Conservation (phyloP, 1,284 basidiomycete genomes). For the Cerioporus squamosus region DNA sequence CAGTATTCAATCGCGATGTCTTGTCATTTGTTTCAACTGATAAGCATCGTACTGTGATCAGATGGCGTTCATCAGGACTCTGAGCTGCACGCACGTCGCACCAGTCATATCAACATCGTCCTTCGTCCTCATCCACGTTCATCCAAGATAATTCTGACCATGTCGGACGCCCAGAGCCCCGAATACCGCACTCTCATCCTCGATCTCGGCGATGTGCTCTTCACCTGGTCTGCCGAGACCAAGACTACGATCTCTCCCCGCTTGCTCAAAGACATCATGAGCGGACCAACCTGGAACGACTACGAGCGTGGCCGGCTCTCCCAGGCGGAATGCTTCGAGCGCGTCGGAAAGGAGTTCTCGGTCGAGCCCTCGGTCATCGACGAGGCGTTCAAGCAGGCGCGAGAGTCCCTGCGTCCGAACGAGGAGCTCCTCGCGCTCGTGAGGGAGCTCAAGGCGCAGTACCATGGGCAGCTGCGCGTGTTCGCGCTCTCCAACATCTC, state of each 20-base stretch:
- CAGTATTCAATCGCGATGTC: too few relatives aligned
- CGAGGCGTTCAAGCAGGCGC: slow-evolving; percentile 48
- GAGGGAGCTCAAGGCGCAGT: slow-evolving; percentile 46
- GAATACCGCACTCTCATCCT: slow-evolving; percentile 44
- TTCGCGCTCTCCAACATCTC: slow-evolving; percentile 68
- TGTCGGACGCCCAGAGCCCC: neutral
- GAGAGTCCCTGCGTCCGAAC: slow-evolving; percentile 49
- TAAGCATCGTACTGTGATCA: too few relatives aligned
- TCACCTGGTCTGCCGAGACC: slow-evolving; percentile 57
- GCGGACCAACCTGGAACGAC: slow-evolving; percentile 54
- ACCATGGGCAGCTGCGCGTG: slow-evolving; percentile 36
- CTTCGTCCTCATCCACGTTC: too few relatives aligned
- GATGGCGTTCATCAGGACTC: too few relatives aligned
- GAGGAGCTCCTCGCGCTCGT: slow-evolving; percentile 51
- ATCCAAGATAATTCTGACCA: neutral
- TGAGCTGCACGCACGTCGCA: too few relatives aligned
- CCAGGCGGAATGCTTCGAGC: slow-evolving; percentile 50
- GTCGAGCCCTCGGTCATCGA: slow-evolving; percentile 44
- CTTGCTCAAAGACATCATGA: slow-evolving; percentile 47
- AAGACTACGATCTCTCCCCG: slow-evolving; percentile 49
- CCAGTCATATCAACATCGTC: too few relatives aligned
- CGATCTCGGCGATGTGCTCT: slow-evolving; percentile 60
- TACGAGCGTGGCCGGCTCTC: slow-evolving; percentile 50
- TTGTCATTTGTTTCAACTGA: too few relatives aligned
- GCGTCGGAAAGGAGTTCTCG: slow-evolving; percentile 46